A percentile compares a stretch with the other conserved stretches of the same genome.
Evolutionary conservation across 257 asterid genomes (phyloP).

Genomic region (Verbena officinalis): DNA sequence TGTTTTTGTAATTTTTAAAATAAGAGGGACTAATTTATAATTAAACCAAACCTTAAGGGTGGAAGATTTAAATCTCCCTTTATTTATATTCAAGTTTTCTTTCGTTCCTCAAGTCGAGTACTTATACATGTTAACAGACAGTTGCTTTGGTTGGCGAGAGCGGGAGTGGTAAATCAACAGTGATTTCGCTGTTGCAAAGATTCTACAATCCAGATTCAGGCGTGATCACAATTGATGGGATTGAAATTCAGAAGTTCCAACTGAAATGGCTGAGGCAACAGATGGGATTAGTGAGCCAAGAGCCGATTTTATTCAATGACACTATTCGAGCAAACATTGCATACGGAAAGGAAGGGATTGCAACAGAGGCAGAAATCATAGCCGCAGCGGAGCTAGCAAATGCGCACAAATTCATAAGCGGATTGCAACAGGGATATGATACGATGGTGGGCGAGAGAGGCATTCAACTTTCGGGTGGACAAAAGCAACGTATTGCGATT

Average conservation of each 20-base stretch:
- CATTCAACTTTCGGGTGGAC: constrained; percentile 81
- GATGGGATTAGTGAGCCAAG: constrained; percentile 98
- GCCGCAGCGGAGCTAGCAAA: constrained; percentile 85
- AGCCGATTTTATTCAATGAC: constrained; percentile 74
- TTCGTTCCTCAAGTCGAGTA: background rate
- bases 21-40: no score
- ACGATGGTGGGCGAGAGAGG: constrained; percentile 87
- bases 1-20: no score
- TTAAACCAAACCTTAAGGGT: no score
- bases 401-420: constrained; percentile 87
- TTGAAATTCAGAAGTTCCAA: constrained; percentile 70
- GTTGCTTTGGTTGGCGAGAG: constrained; percentile 95
- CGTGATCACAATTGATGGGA: constrained; percentile 66
- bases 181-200: constrained; percentile 70
- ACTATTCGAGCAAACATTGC: constrained; percentile 87
- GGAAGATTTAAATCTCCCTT: background rate
- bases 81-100: background rate
- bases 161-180: constrained; percentile 94
- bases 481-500: constrained; percentile 88
- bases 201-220: constrained; percentile 87
- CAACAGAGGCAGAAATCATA: constrained; percentile 79
- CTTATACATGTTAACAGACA: constrained; percentile 46
- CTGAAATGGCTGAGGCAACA: constrained; percentile 85
- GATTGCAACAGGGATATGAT: constrained; percentile 77
- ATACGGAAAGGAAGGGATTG: constrained; percentile 73